Conservation (phyloP, 106 monocot genomes). For the Phalaenopsis aphrodite region DNA sequence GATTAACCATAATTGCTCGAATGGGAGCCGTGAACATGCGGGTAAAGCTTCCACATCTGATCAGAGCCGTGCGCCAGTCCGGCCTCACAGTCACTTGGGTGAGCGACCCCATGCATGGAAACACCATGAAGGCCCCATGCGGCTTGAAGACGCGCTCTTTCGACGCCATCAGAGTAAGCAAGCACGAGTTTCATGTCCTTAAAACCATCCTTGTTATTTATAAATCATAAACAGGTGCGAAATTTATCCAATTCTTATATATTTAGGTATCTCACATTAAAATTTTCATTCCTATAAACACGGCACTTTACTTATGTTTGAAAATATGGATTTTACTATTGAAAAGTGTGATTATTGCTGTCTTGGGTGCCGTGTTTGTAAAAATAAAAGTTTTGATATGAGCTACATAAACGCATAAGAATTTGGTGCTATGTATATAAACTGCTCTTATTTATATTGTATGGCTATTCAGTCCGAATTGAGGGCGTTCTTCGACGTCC, state of each 20-base stretch:
- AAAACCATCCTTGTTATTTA: not conserved
- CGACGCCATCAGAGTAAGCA: slow-evolving; percentile 16
- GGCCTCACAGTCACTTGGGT: slow-evolving; percentile 18
- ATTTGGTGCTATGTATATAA: too few species aligned
- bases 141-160: slow-evolving; percentile 23
- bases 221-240: not conserved
- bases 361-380: too few species aligned
- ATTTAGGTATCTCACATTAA: too few species aligned
- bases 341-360: too few species aligned
- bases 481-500: slow-evolving; percentile 20
- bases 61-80: slow-evolving; percentile 11
- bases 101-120: slow-evolving; percentile 20
- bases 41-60: slow-evolving; percentile 20
- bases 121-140: slow-evolving; percentile 20
- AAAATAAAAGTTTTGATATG: too few species aligned
- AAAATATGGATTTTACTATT: too few species aligned
- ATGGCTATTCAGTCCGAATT: slow-evolving; percentile 3
- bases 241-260: too few species aligned
- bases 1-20: slow-evolving; percentile 14
- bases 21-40: slow-evolving; percentile 21
- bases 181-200: not conserved
- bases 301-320: too few species aligned
- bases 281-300: too few species aligned
- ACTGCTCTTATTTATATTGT: too few species aligned
- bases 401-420: too few species aligned